Conservation (phyloP, 2,329 filamentous ascomycete genomes). For the Fusarium sp. region DNA sequence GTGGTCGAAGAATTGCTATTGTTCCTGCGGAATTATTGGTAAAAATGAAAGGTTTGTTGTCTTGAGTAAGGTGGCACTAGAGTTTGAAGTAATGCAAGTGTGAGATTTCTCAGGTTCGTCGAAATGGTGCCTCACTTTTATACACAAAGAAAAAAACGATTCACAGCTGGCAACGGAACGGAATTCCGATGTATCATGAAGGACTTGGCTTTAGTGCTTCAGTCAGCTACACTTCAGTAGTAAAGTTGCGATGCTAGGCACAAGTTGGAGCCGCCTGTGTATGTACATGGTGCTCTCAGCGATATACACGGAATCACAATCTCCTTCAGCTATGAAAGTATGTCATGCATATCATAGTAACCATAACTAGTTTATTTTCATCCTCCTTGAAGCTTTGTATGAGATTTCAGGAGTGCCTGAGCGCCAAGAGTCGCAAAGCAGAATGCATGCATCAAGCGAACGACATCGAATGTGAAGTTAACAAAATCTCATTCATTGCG, state of each 20-base stretch:
- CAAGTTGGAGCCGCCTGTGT: background rate
- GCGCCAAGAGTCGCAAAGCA: background rate
- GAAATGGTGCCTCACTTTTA: background rate
- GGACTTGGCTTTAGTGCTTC: background rate
- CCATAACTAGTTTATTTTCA: background rate
- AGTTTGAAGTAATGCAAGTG: background rate
- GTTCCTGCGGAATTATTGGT: background rate
- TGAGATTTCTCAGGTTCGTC: background rate
- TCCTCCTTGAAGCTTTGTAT: accelerated
- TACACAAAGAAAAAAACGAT: background rate
- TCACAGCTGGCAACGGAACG: background rate
- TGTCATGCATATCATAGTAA: accelerated
- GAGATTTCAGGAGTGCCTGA: background rate
- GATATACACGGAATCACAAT: background rate
- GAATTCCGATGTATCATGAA: accelerated
- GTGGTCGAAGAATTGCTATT: background rate
- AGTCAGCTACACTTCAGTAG: background rate
- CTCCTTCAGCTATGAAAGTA: accelerated
- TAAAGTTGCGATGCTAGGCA: background rate
- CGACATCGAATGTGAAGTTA: background rate
- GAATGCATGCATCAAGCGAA: too few relatives aligned
- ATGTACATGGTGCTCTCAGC: background rate
- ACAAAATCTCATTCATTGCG: background rate
- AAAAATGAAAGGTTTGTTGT: background rate
- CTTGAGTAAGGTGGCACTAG: too few relatives aligned